Conservation (phyloP, 2,329 filamentous ascomycete genomes). For the Nigrograna mackinnonii region DNA sequence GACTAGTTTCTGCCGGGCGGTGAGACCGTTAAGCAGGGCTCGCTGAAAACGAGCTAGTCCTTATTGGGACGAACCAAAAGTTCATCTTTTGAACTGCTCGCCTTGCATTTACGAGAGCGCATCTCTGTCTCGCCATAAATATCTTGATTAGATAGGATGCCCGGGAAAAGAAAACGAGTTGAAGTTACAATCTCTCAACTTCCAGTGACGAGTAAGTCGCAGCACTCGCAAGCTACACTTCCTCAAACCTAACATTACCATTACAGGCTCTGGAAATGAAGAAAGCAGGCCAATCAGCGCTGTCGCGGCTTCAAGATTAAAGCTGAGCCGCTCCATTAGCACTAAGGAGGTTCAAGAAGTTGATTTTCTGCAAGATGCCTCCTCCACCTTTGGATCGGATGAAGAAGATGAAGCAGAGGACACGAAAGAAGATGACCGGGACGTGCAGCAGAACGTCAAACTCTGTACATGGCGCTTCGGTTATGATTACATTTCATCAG, state of each 20-base stretch:
- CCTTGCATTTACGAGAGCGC: no score
- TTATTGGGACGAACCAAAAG: no score
- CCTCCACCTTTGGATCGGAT: no score
- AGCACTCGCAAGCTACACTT: no score
- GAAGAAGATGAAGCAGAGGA: no score
- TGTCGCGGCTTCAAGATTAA: slow-evolving; percentile 36
- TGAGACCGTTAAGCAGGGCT: no score
- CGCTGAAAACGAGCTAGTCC: no score
- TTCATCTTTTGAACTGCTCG: no score
- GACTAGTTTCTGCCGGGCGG: slow-evolving; percentile 20
- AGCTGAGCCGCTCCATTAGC: slow-evolving; percentile 8
- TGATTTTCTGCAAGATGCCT: no score
- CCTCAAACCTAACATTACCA: not conserved
- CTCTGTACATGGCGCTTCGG: slow-evolving; percentile 36
- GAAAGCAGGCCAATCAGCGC: slow-evolving; percentile 31
- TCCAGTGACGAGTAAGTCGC: slow-evolving; percentile 13
- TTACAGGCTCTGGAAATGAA: slow-evolving; percentile 3
- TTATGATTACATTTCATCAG: slow-evolving; percentile 20
- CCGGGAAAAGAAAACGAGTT: slow-evolving; percentile 33
- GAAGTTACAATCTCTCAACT: slow-evolving; percentile 5
- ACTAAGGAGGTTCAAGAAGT: no score
- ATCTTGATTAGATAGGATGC: slow-evolving; percentile 20
- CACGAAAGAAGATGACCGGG: no score
- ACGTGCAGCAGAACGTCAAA: slow-evolving; percentile 22
- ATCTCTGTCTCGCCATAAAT: no score